phyloP scores from a whole-genome alignment of 1,139 yeast species.

The Saccharomyces hybrid region DNA sequence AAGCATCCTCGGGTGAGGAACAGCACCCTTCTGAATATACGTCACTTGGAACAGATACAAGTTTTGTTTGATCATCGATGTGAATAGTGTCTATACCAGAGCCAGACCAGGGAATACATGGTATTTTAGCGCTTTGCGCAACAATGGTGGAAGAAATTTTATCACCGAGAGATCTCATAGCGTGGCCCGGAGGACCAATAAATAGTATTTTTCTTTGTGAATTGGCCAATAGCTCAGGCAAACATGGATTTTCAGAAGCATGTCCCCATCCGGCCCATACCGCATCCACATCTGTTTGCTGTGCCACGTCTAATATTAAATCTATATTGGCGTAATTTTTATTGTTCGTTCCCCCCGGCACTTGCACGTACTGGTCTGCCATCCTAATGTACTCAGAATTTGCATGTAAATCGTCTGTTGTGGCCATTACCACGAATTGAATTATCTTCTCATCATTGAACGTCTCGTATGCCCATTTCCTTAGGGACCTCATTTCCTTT shows the following conservation, averaged over 20 bases:
- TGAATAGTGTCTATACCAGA: slow-evolving; percentile 83
- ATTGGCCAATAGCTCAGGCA: slow-evolving; percentile 82
- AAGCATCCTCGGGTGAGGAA: slow-evolving; percentile 78
- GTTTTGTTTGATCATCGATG: slow-evolving; percentile 57
- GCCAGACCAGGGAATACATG: slow-evolving; percentile 99
- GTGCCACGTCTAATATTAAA: slow-evolving; percentile 91
- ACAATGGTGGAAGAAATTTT: slow-evolving; percentile 95
- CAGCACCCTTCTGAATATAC: slow-evolving; percentile 86
- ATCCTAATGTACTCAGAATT: slow-evolving; percentile 96
- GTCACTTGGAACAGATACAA: slow-evolving; percentile 82
- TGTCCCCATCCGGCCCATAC: slow-evolving; percentile 99
- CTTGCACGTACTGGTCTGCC: slow-evolving; percentile 98
- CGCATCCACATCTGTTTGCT: slow-evolving; percentile 92
- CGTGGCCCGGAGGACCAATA: slow-evolving; percentile 97
- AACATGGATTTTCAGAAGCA: slow-evolving; percentile 90
- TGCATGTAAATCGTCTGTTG: slow-evolving; percentile 95
- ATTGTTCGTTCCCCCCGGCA: slow-evolving; percentile 98
- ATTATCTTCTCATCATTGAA: slow-evolving; percentile 92
- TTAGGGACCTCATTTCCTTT: slow-evolving; percentile 90
- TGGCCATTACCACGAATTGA: slow-evolving; percentile 96
- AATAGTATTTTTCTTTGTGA: slow-evolving; percentile 83
- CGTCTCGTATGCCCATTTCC: slow-evolving; percentile 98
- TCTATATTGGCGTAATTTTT: slow-evolving; percentile 97
- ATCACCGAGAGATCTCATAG: slow-evolving; percentile 99
- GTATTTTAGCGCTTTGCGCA: slow-evolving; percentile 96